These are phyloP conservation scores for Bretschneidera sinensis DNA, from an alignment of 345 rosid species.

Conservation along the genomic window DNA sequence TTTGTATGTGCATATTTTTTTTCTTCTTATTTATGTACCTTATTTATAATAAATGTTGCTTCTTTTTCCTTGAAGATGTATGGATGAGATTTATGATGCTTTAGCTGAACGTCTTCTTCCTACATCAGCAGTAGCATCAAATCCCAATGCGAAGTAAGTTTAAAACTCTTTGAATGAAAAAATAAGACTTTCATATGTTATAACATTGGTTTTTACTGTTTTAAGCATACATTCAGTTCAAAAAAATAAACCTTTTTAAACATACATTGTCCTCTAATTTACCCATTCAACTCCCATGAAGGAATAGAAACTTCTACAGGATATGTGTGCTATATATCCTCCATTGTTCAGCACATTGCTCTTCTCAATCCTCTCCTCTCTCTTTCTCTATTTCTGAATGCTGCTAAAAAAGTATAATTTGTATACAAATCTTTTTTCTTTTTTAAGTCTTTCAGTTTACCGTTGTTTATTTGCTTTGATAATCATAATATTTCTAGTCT, in stretches of 20 bases:
- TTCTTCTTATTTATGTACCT: not conserved
- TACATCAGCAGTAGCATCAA: conserved; percentile 49
- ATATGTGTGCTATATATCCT: no score
- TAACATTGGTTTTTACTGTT: not conserved
- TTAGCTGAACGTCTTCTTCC: conserved; percentile 66
- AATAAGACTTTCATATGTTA: not conserved
- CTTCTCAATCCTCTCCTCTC: no score
- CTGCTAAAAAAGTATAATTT: no score
- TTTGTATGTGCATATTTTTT: not conserved
- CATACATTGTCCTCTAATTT: no score
- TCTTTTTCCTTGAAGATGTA: conserved; percentile 38
- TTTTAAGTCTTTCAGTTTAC: no score
- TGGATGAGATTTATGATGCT: conserved; percentile 78
- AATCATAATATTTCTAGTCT: no score
- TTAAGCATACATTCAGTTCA: not conserved
- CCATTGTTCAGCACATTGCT: no score
- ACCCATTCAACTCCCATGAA: not conserved
- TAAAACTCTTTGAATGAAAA: not conserved
- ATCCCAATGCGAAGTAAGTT: conserved; percentile 56
- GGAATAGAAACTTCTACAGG: no score
- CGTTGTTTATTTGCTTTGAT: no score
- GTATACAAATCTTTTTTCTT: no score
- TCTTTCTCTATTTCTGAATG: not conserved
- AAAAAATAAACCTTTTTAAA: no score
- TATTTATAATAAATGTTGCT: conserved; percentile 3